Evolutionary conservation across 139 green algal species (phyloP), one percentile per base, ranked within the genome.

Genomic region (Deuterostichococcus epilithicus): DNA sequence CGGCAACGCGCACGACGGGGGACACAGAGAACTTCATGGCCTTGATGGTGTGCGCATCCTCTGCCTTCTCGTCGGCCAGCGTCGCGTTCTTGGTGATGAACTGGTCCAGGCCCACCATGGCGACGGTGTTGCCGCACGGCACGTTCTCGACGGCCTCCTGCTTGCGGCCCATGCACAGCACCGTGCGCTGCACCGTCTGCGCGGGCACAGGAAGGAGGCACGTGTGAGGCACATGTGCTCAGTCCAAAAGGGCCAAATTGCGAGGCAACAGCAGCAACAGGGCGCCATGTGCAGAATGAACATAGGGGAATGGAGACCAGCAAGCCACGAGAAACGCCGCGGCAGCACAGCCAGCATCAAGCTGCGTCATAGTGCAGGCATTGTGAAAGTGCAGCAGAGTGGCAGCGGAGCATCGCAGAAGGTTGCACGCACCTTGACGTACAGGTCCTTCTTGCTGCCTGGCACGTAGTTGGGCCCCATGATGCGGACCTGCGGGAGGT

Each of bases 1-100:
- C 93, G 70, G 93, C 93, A 68, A 97, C 93, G 78, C 90, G 89
- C 81, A 94, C 94, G 74, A 98, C 95, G 76, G 95, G 95, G 37
- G 92, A 98, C 84, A 99, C 96, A 59, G 82, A 93, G 95, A 98
- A 98, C 92, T 99, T 99, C 95, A 98, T 99, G 70, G 94, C 94
- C 91, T 97, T 97, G 88, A 99, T 96, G 72, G 94, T 93, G 91
- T 96, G 90, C n/a, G 91, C 90, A 73, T 98, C 95, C 15, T 92
- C 91, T 63, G 82, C 78, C 76, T 87, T 88, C 81, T 98, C 93
- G 63, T 91, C 89, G 65, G 92, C 94, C 71, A 99, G 86, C 45
- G 96, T 99, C 42, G 96, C 96, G 70, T 97, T 99, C 92, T 99
- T 99, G 81, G 88, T 93, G 88, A 99, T 99, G 94, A 97, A 98